Percentiles rank a stretch among this genome's conserved stretches.
These are phyloP conservation scores for Rhodamnia argentea DNA, from an alignment of 345 rosid genomes.

Conservation along the genomic window DNA sequence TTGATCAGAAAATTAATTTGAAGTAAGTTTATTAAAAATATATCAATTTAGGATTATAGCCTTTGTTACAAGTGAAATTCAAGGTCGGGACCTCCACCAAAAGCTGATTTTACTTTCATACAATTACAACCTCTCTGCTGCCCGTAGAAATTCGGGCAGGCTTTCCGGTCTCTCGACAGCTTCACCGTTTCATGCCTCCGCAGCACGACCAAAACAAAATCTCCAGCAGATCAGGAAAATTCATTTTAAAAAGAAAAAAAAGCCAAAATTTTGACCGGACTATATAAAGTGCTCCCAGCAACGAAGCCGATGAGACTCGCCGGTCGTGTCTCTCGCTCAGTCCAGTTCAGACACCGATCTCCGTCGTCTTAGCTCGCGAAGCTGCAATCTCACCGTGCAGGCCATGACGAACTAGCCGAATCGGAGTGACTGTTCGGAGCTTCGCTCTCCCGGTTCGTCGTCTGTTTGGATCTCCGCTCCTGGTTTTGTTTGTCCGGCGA, in stretches of 20 bases:
- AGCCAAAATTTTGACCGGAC: not conserved
- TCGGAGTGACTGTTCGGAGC: not conserved
- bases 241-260: not conserved
- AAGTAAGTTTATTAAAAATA: too few species aligned
- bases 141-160: not conserved
- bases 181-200: not conserved
- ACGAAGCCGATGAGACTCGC: not conserved
- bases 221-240: not conserved
- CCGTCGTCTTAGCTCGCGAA: not conserved
- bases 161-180: not conserved
- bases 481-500: not conserved
- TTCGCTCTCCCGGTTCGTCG: not conserved
- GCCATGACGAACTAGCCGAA: not conserved
- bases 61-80: not conserved
- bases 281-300: not conserved
- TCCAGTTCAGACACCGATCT: not conserved
- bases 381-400: not conserved
- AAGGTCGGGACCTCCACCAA: not conserved
- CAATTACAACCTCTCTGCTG: not conserved
- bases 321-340: not conserved
- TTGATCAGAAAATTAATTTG: too few species aligned
- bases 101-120: not conserved
- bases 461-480: not conserved
- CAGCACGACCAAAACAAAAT: not conserved
- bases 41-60: too few species aligned